Percentiles rank a stretch among this genome's conserved stretches.
phyloP scores from a whole-genome alignment of 2,329 filamentous ascomycete genomes.

The Exophiala alcalophila region DNA sequence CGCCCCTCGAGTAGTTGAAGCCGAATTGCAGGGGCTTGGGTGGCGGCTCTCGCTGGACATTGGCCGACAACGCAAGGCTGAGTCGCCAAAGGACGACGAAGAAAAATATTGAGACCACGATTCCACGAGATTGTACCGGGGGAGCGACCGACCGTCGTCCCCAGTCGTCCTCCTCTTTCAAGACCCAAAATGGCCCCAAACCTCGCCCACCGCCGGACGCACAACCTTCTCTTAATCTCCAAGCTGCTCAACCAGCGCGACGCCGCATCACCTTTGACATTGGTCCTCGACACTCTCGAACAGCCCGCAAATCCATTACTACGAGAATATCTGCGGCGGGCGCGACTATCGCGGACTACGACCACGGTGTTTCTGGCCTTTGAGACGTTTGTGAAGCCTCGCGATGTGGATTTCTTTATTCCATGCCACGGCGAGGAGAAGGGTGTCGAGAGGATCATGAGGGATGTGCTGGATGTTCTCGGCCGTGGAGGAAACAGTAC shows the following conservation, averaged over 20 bases:
- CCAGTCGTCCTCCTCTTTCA: too few species aligned
- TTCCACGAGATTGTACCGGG: too few species aligned
- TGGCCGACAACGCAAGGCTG: too few species aligned
- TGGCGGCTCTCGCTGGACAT: too few species aligned
- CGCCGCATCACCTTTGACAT: constrained; percentile 77
- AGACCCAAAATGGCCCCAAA: too few species aligned
- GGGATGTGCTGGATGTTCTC: constrained; percentile 55
- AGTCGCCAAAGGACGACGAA: too few species aligned
- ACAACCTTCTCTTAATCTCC: constrained; percentile 79
- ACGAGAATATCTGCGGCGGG: constrained; percentile 70
- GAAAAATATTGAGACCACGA: too few species aligned
- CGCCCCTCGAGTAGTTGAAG: too few species aligned
- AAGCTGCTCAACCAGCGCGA: constrained; percentile 77
- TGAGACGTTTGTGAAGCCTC: constrained; percentile 63
- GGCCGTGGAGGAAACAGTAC: constrained; percentile 18
- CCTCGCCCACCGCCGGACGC: constrained; percentile 67
- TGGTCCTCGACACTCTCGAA: constrained; percentile 81
- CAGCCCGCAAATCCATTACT: constrained; percentile 71
- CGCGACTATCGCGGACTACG: constrained; percentile 47
- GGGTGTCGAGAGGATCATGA: constrained; percentile 53
- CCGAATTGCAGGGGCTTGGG: too few species aligned
- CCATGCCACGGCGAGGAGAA: constrained; percentile 55
- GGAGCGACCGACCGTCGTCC: too few species aligned
- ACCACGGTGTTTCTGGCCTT: constrained; percentile 64
- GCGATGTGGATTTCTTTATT: constrained; percentile 67